phyloP scores from a whole-genome alignment of 2,329 filamentous ascomycete species.

The Colletotrichum camelliae region DNA sequence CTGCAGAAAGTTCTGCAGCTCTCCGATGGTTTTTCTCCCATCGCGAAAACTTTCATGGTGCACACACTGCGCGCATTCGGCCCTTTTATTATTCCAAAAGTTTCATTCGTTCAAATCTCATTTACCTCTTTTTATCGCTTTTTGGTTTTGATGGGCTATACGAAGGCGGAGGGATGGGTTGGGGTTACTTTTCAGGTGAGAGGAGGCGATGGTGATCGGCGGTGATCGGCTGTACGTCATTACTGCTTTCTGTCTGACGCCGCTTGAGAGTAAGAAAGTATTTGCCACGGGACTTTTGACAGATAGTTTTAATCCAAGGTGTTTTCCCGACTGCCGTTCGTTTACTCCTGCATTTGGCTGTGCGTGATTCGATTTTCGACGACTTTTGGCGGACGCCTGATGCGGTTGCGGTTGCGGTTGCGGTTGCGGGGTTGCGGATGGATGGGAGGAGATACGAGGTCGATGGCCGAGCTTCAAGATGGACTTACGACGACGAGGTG shows the following conservation, averaged over 20 bases:
- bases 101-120: neutral
- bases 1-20: neutral
- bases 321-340: neutral
- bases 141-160: neutral
- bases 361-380: neutral
- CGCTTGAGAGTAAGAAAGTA: neutral
- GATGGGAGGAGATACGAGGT: neutral
- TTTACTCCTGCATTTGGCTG: neutral
- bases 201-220: constrained; percentile 18
- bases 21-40: neutral
- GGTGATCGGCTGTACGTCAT: constrained; percentile 18
- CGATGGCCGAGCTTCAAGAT: neutral
- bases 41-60: neutral
- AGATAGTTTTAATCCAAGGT: neutral
- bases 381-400: neutral
- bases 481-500: neutral
- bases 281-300: neutral
- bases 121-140: neutral
- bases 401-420: neutral
- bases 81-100: neutral
- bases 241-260: neutral
- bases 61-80: neutral
- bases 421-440: neutral
- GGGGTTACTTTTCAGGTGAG: constrained; percentile 7
- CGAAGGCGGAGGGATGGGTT: neutral